Base-by-base conservation (phyloP, 2,329 filamentous ascomycete species). In the Akanthomyces dipterigenus region DNA sequence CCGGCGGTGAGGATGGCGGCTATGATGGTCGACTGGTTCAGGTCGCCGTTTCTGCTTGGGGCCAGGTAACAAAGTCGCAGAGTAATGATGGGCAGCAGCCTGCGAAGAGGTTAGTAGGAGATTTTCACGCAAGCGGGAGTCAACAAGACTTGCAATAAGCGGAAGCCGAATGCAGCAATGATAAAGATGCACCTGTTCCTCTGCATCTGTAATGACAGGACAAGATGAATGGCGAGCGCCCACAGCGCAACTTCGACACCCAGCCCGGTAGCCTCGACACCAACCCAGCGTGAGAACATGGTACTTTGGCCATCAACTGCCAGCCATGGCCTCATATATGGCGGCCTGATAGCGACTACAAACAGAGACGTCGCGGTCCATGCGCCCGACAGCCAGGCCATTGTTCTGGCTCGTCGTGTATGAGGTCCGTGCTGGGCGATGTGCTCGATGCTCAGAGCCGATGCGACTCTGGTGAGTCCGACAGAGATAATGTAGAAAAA, bases 101-200 rank as follows among this genome's bases (percentile, higher is more conserved):
- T 58, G 46, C 34, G 24, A 22, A 5, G 4, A 1, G 8, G n/a
- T 36, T 6, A 31, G 36, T 3, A 9, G n/a, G n/a, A 8, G 12
- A 11, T 11, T 26, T 24, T 2, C 2, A n/a, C 8, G 18, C 2
- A n/a, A 24, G 12, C 7, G n/a, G 11, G 24, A 28, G 1, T 14
- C 11, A 20, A 22, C 3, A 5, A 5, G 11, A 50, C 24, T 24
- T 40, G 40, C 55, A 58, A 5, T 1, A 58, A 24, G 1, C 61
- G 63, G n/a, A 62, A 53, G 28, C 57, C 61, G 31, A 64, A 64
- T 6, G 54, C 61, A 43, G 40, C 46, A 5, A 63, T n/a, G 16
- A 64, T 59, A 22, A 63, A 55, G 14, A 46, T 24, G 26, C 61
- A 61, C 16, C 53, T 50, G 16, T 46, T 34, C 16, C 8, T 45